Base-by-base conservation (phyloP, 78 protist species). In the Bigelowiella natans region DNA sequence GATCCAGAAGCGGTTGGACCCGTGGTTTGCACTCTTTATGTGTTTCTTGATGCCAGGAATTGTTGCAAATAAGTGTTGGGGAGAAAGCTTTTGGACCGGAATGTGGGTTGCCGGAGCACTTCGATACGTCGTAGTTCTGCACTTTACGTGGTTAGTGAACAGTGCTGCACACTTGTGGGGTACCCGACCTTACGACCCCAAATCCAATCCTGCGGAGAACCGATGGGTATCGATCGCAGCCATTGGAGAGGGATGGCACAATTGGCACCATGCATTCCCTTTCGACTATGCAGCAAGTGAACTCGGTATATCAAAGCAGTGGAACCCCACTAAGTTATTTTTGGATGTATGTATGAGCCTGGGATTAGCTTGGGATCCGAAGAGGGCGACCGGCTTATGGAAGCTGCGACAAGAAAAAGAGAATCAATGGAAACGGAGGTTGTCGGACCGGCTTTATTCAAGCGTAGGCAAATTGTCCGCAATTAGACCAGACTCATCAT, bases 371-470 rank as follows among this genome's bases (percentile, higher is more conserved):
- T 40, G 63, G 40, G 88, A 89, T 29, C 38, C 82, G 34, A 34
- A 37, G 87, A 84, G 91, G 31, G 91, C 87, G 34, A 89, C 91
- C n/a, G 85, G 18, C 90, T 51, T 88, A 37, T 88, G 90, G 90
- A 51, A 51, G 73, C 0, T 26, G 73, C 73, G 73, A 18, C 34
- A 51, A 18, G 18, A 51, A 51, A 51, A 51, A 18, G n/a, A n/a
- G n/a, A n/a, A n/a, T n/a, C n/a, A n/a, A n/a, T n/a, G n/a, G n/a
- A n/a, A n/a, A n/a, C n/a, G n/a, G n/a, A n/a, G n/a, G n/a, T n/a
- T n/a, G n/a, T n/a, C n/a, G n/a, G n/a, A n/a, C n/a, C n/a, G n/a
- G n/a, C n/a, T n/a, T n/a, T n/a, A n/a, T n/a, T n/a, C n/a, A n/a
- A n/a, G n/a, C n/a, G n/a, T n/a, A n/a, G n/a, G n/a, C n/a, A n/a